Evolutionary conservation across 371 early-diverging fungal genomes (phyloP), one percentile per base, ranked within the genome.

Genomic region (Rhizopus microsporus): DNA sequence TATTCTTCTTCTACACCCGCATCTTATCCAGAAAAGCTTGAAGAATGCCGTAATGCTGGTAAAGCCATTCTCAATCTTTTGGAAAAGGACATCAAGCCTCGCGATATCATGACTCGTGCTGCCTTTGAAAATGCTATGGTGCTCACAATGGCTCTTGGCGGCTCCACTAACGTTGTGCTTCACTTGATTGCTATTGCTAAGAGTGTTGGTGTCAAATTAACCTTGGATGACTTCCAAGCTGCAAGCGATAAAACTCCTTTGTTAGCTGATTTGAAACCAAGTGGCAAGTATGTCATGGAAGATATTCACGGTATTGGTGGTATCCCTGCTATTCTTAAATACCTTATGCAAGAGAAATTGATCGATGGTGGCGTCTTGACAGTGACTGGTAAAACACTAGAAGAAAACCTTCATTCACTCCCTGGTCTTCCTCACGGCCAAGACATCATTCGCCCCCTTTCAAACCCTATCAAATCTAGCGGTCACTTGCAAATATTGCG

Each of bases 81-180:
- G 47, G 94, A 93, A 71, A 80, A 80, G 30, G 92, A 96, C 72
- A 90, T 98, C 68, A 92, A 89, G 60, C 98, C 98, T 9, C 72
- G 81, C 33, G 96, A 96, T 62, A 96, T 98, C 60, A 89, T 98
- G 90, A 98, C 98, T n/a, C 81, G 88, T 38, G 75, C 90, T 62
- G 89, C 94, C 9, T 93, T 98, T 57, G 94, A 95, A 75, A 98
- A 98, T 74, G 97, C 98, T 4, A 92, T 98, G 72, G 89, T 89
- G 7, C 51, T 93, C 31, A 88, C 87, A 44, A 95, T 95, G 87
- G 92, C 90, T 40, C 77, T 96, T 35, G 98, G 98, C 66, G 98
- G 97, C 5, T 95, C 96, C 10, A 98, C 98, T 38, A 98, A 98
- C 67, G 96, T 92, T 17, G 96, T 96, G 4, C 86, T 98, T 51